A percentile compares a stretch with the other conserved stretches of the same genome.
These are phyloP conservation scores for Ceratobasidium sp. DNA, from an alignment of 1,284 basidiomycete species.

Conservation along the genomic window DNA sequence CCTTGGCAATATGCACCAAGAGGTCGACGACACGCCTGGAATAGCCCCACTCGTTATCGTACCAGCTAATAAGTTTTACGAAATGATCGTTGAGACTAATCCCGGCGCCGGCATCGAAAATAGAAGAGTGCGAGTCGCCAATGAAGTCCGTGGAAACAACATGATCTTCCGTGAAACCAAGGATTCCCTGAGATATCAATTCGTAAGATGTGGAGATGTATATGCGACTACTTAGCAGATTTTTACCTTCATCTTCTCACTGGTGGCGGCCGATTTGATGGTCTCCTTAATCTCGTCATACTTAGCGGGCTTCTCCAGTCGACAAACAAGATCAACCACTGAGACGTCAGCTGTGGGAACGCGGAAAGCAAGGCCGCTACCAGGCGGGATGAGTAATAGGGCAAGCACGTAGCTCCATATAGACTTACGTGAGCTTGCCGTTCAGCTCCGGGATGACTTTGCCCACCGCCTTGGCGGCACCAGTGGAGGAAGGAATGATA, in stretches of 20 bases:
- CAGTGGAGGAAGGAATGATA: conserved; percentile 99
- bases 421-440: conserved; percentile 91
- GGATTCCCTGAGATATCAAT: conserved; percentile 73
- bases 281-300: conserved; percentile 95
- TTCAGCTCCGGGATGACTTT: conserved; percentile 98
- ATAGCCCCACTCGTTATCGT: conserved; percentile 99
- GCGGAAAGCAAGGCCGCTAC: conserved; percentile 95
- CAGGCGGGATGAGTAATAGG: not conserved
- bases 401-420: not conserved
- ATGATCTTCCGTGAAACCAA: conserved; percentile 95
- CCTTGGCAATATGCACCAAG: conserved; percentile 84
- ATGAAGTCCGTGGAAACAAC: conserved; percentile 97
- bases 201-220: not conserved
- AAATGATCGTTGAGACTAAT: conserved; percentile 95
- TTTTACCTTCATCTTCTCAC: conserved; percentile 64
- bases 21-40: conserved; percentile 95
- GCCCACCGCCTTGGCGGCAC: conserved; percentile 99
- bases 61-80: conserved; percentile 96
- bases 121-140: conserved; percentile 82
- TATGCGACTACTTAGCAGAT: too few relatives aligned
- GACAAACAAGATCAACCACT: conserved; percentile 97
- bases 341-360: conserved; percentile 97
- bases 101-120: conserved; percentile 94
- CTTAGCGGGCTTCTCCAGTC: conserved; percentile 86
- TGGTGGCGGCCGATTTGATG: conserved; percentile 87